A percentile compares a stretch with the other conserved stretches of the same genome.
phyloP scores from a whole-genome alignment of 1,284 basidiomycete genomes.

The Trichosporon coremiiforme region DNA sequence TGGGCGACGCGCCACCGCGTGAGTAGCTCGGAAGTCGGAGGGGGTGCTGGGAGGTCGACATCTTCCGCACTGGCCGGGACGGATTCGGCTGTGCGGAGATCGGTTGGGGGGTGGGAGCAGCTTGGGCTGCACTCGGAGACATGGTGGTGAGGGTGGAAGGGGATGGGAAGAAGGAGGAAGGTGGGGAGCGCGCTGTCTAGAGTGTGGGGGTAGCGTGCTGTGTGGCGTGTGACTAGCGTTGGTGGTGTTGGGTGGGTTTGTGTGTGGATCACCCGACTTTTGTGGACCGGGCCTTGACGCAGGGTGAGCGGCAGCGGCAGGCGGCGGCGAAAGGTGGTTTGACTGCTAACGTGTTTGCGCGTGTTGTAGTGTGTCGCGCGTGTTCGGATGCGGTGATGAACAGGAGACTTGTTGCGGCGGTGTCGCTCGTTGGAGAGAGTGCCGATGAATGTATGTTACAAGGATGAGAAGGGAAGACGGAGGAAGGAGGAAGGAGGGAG shows the following conservation, averaged over 20 bases:
- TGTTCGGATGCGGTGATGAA: neutral
- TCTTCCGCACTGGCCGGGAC: slow-evolving; percentile 27
- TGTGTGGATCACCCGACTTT: slow-evolving; percentile 16
- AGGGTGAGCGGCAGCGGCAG: neutral
- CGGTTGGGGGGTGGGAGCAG: slow-evolving; percentile 23
- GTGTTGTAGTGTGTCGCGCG: slow-evolving; percentile 1
- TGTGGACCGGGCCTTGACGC: slow-evolving; percentile 5
- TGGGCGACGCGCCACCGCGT: slow-evolving; percentile 43
- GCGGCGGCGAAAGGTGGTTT: slow-evolving; percentile 10
- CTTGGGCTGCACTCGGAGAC: slow-evolving; percentile 11
- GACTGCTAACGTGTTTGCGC: slow-evolving; percentile 1
- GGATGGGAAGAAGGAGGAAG: neutral
- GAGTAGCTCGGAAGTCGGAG: slow-evolving; percentile 23
- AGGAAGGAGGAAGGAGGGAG: slow-evolving; percentile 2
- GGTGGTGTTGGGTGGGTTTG: slow-evolving; percentile 9
- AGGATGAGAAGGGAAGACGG: neutral
- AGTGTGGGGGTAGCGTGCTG: neutral
- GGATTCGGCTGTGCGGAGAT: slow-evolving; percentile 34
- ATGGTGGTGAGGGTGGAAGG: neutral
- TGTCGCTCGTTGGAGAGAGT: neutral
- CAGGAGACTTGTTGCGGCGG: neutral
- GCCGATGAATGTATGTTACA: slow-evolving; percentile 4
- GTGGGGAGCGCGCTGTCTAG: neutral
- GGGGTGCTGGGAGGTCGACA: slow-evolving; percentile 25
- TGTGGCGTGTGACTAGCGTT: neutral